A percentile compares a stretch with the other conserved stretches of the same genome.
phyloP scores from a whole-genome alignment of 2,329 filamentous ascomycete genomes.

The Penicillium sp. region DNA sequence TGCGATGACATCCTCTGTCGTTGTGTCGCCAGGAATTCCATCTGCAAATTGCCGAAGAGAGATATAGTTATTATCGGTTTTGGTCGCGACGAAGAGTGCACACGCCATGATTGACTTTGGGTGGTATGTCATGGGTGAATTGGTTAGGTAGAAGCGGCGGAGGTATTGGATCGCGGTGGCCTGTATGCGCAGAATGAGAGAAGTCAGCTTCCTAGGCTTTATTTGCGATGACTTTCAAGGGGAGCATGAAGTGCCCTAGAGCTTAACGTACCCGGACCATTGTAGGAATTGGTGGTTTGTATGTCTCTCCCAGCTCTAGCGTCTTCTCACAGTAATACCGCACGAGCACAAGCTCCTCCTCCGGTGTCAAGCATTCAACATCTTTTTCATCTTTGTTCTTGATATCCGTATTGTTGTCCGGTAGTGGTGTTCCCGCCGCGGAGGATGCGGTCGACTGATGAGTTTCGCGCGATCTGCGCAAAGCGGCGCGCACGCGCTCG shows the following conservation, averaged over 20 bases:
- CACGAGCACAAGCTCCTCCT: conserved; percentile 80
- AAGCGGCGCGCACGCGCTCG: conserved; percentile 62
- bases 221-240: neutral
- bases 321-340: conserved; percentile 71
- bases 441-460: conserved; percentile 35
- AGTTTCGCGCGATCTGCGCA: conserved; percentile 49
- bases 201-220: neutral
- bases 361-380: conserved; percentile 76
- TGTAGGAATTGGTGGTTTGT: conserved; percentile 57
- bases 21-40: conserved; percentile 68
- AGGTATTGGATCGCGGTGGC: conserved; percentile 87
- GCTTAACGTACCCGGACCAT: conserved; percentile 55
- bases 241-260: neutral
- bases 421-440: conserved; percentile 31
- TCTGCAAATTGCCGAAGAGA: conserved; percentile 66
- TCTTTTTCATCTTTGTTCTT: conserved; percentile 42
- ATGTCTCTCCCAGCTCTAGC: conserved; percentile 58
- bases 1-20: conserved; percentile 77
- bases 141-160: conserved; percentile 91
- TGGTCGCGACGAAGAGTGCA: conserved; percentile 87
- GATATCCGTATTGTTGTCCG: conserved; percentile 34
- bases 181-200: conserved; percentile 32
- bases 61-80: conserved; percentile 82
- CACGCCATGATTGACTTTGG: conserved; percentile 86
- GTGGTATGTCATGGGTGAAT: conserved; percentile 94